Evolutionary conservation across 2,329 filamentous ascomycete species (phyloP), one percentile per base, ranked within the genome.

Genomic region (Lachnellula subtilissima): DNA sequence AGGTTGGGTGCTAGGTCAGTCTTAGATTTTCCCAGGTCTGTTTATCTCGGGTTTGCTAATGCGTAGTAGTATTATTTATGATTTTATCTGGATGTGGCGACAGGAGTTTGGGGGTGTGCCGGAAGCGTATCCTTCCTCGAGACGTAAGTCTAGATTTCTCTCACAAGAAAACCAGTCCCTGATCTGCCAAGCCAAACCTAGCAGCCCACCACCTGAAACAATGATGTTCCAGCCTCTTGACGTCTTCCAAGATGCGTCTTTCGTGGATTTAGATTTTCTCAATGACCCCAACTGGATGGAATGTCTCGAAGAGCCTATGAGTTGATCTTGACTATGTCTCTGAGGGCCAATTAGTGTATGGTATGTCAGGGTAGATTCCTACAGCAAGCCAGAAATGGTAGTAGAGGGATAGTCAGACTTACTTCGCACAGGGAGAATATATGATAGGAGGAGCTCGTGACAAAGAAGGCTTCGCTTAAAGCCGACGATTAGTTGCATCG

Each of bases 71-170:
- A 35, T 59, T 25, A 25, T 53, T 2, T 50, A 56, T 39, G 57
- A 56, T 28, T 56, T 53, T 35, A 49, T 59, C 19, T 56, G 53
- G 50, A 54, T 36, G 3, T 59, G 57, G 57, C n/a, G 50, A 11
- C 37, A 51, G 23, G 53, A 55, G 28, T 57, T 57, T 35, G 55
- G 51, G 12, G 51, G 51, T 11, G 32, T 50, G 48, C 22, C 37
- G 5, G 14, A 17, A 15, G 36, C 37, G n/a, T 50, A 50, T 50
- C 32, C n/a, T 11, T 22, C n/a, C 42, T 15, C 37, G 36, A 37
- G 39, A 19, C 25, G 35, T 19, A 23, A 50, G 35, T 17, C 5
- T 5, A 23, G 1, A 5, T 40, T 35, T 14, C 43, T 23, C 7
- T 53, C 15, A 22, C 9, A 11, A 3, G 9, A 32, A 11, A 12